Percentiles rank a stretch among this genome's conserved stretches.
Conservation (phyloP, 2,329 filamentous ascomycete species). For the Hymenoscyphus linearis region DNA sequence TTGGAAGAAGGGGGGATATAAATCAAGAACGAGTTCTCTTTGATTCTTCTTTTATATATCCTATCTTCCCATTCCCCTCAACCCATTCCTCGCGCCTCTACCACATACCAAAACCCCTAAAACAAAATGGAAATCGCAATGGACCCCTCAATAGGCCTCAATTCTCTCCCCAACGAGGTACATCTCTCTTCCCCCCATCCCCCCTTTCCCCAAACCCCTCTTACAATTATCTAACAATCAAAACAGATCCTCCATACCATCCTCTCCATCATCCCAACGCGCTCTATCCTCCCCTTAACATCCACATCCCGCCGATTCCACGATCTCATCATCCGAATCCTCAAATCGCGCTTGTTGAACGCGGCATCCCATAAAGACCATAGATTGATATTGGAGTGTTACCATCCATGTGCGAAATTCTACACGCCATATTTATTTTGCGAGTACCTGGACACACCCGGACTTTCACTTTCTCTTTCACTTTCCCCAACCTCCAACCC, state of each 20-base stretch:
- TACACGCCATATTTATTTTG: constrained; percentile 66
- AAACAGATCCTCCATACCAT: constrained; percentile 46
- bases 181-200: not conserved
- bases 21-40: too few relatives aligned
- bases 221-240: not conserved
- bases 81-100: too few relatives aligned
- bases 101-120: not conserved
- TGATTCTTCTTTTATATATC: too few relatives aligned
- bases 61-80: too few relatives aligned
- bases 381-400: constrained; percentile 72
- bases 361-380: constrained; percentile 53
- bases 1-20: too few relatives aligned
- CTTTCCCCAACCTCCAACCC: too few relatives aligned
- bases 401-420: constrained; percentile 64
- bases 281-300: constrained; percentile 51
- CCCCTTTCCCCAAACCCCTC: not conserved
- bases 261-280: constrained; percentile 43
- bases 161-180: constrained; percentile 25
- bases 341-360: constrained; percentile 58
- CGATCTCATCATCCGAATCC: constrained; percentile 54
- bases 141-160: constrained; percentile 7
- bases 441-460: constrained; percentile 57
- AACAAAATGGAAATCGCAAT: not conserved
- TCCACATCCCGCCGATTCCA: constrained; percentile 59
- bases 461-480: constrained; percentile 35